These are phyloP conservation scores for Cryptococcus floricola DNA, from an alignment of 1,284 basidiomycete species.

Conservation along the genomic window DNA sequence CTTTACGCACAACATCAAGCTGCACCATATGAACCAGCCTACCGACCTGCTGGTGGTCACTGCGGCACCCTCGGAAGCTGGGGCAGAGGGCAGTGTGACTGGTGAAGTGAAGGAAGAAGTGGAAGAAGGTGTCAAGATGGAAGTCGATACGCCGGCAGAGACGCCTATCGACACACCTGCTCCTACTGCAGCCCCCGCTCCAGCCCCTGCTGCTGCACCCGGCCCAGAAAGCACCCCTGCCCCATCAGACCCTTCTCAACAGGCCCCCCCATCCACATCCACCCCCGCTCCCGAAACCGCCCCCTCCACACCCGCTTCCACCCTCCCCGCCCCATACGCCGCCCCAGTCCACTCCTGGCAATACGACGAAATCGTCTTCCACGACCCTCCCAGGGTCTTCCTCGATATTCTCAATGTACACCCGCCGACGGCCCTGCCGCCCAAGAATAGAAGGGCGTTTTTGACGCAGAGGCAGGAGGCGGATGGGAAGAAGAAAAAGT, in stretches of 20 bases:
- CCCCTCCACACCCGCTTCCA: not conserved
- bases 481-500: conserved; percentile 34
- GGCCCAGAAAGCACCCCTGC: not conserved
- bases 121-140: conserved; percentile 1
- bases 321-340: conserved; percentile 6
- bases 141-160: conserved; percentile 1
- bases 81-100: conserved; percentile 12
- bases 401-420: conserved; percentile 75
- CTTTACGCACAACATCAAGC: conserved; percentile 87
- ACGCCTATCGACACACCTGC: not conserved
- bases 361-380: conserved; percentile 97
- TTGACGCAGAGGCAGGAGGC: conserved; percentile 36
- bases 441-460: conserved; percentile 52
- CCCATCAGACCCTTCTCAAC: not conserved
- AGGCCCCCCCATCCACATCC: not conserved
- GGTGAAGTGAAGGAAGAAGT: conserved; percentile 6
- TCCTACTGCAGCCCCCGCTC: conserved; percentile 1
- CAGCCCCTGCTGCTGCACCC: not conserved
- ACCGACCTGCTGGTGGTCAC: conserved; percentile 50
- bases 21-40: conserved; percentile 80
- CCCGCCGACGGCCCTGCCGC: conserved; percentile 77
- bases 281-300: not conserved
- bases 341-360: conserved; percentile 91
- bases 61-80: conserved; percentile 54
- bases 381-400: conserved; percentile 86